These are phyloP conservation scores for Planoprotostelium fungivorum DNA, from an alignment of 78 protist genomes.

Conservation along the genomic window DNA sequence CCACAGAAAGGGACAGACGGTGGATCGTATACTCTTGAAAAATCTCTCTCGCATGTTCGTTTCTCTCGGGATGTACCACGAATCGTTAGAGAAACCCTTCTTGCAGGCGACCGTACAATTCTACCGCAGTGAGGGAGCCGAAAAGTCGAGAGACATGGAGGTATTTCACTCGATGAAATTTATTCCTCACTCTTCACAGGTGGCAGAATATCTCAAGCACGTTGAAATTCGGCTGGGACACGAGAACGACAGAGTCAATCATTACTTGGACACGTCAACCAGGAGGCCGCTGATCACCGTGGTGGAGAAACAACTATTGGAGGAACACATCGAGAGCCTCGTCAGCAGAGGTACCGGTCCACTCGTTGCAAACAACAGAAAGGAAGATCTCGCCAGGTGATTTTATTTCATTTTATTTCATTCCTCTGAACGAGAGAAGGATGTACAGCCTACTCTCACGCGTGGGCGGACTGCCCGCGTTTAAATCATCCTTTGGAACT, in stretches of 20 bases:
- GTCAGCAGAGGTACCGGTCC: constrained; percentile 47
- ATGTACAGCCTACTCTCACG: constrained; percentile 13
- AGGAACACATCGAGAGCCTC: constrained; percentile 32
- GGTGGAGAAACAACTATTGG: constrained; percentile 50
- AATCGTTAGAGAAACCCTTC: constrained; percentile 38
- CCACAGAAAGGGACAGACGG: constrained; percentile 55
- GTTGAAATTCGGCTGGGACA: constrained; percentile 49
- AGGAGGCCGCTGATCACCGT: constrained; percentile 16
- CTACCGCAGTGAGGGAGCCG: constrained; percentile 49
- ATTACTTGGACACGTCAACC: constrained; percentile 44
- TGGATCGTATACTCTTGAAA: constrained; percentile 51
- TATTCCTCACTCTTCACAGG: background rate
- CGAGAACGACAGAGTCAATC: constrained; percentile 52
- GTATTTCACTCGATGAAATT: background rate
- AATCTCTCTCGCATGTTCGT: constrained; percentile 60
- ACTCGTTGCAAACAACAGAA: constrained; percentile 12
- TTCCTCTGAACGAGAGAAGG: background rate
- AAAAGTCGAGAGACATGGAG: background rate
- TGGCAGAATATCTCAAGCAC: constrained; percentile 60
- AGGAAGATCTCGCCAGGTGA: constrained; percentile 28
- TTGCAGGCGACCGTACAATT: constrained; percentile 49
- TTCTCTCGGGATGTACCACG: constrained; percentile 32
- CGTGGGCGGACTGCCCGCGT: constrained; percentile 17
- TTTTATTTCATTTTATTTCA: background rate
- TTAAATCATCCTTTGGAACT: constrained; percentile 14